Base-by-base conservation (phyloP, 495 filamentous ascomycete species). In the Aspergillus heteromorphus region DNA sequence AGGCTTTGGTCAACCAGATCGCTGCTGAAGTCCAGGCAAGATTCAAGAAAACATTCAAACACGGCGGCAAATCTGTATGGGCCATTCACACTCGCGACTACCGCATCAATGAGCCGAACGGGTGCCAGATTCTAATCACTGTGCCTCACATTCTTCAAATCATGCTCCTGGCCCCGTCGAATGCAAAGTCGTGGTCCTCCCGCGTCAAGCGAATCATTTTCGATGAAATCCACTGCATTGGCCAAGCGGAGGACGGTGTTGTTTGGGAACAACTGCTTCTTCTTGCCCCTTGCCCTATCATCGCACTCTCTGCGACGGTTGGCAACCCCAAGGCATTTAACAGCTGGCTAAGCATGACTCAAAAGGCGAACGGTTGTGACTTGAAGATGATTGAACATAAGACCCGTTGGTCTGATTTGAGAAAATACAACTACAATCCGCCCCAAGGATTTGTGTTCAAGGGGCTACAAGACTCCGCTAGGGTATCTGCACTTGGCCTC, bases 161-260 rank as follows among this genome's bases (percentile, higher is more conserved):
- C 49, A 88, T 92, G 85, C 73, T 91, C 1, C 70, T 92, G 2
- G 73, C 83, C 0, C 85, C 88, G 0, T 66, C 71, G 0, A 87
- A 90, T 59, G 86, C 87, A 18, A 79, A 77, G 19, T 72, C 82
- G 4, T 92, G 87, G 84, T 77, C 87, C 2, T 69, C 71, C 2
- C 68, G 83, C 50, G 74, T 92, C 4, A 85, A 79, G 51, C 74
- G 85, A 13, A 90, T 92, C 60, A 91, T 91, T 31, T 91, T 91
- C 52, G 88, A 92, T 56, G 88, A 91, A 68, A 80, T 91, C n/a
- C 88, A 92, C 64, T 88, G 78, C 14, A 90, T 91, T 51, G 86
- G 87, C 0, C 83, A 90, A 65, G 79, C 83, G 2, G 83, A 91
- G 16, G 88, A 92, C 61, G 87, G 88, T 48, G 69, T 90, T 10